Evolutionary conservation across 768 basidiomycete species (phyloP).

Genomic region (Lepiota venenata): DNA sequence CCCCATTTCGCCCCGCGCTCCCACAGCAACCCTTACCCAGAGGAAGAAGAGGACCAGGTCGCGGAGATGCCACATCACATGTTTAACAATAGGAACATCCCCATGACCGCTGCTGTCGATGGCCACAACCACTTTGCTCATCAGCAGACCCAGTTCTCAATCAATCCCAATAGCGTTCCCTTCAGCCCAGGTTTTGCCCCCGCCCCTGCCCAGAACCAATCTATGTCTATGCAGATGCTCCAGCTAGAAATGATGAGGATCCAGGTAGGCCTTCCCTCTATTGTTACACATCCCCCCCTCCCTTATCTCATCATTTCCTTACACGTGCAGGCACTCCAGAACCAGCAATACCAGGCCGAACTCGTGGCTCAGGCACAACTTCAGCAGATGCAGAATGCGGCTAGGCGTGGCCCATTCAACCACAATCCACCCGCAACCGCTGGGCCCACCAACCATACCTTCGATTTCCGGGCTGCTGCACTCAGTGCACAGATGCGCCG

Average conservation of each 20-base stretch:
- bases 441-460: conserved; percentile 60
- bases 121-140: conserved; percentile 65
- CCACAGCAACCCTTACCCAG: conserved; percentile 37
- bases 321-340: conserved; percentile 71
- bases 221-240: conserved; percentile 81
- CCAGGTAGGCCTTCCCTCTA: conserved; percentile 49
- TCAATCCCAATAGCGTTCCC: conserved; percentile 52
- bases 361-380: conserved; percentile 49
- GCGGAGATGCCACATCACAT: conserved; percentile 52
- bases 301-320: conserved; percentile 15
- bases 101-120: conserved; percentile 74
- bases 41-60: conserved; percentile 63
- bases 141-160: conserved; percentile 49
- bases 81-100: conserved; percentile 49
- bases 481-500: conserved; percentile 62
- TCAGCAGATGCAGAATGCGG: conserved; percentile 34
- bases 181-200: conserved; percentile 54
- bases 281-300: conserved; percentile 3
- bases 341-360: conserved; percentile 75
- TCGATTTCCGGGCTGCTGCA: conserved; percentile 60
- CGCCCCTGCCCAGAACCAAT: conserved; percentile 51
- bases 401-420: conserved; percentile 43
- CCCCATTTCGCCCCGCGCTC: conserved; percentile 47
- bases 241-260: conserved; percentile 80
- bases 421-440: conserved; percentile 68